Conservation (phyloP, 495 filamentous ascomycete genomes). For the Penicillium malachiteum region DNA sequence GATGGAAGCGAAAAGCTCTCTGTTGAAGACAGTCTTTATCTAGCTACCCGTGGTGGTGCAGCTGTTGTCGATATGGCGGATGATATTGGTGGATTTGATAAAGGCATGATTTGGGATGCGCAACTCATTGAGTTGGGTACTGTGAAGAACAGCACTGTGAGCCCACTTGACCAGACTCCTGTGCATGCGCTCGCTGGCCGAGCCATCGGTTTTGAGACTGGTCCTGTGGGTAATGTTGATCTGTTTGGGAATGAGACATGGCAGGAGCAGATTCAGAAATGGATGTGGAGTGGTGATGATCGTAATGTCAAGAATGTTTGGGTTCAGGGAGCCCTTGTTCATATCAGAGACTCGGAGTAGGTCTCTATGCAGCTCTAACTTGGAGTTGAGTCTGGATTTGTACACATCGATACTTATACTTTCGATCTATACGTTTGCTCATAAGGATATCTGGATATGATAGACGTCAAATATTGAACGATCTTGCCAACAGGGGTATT, state of each 20-base stretch:
- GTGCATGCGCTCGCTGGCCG: not conserved
- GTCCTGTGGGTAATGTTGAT: constrained; percentile 52
- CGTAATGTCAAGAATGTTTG: constrained; percentile 78
- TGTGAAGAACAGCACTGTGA: constrained; percentile 5
- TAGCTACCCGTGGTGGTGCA: constrained; percentile 81
- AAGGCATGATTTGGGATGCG: constrained; percentile 89
- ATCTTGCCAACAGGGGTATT: no score
- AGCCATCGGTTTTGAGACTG: constrained; percentile 10
- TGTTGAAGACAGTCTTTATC: constrained; percentile 84
- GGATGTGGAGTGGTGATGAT: constrained; percentile 88
- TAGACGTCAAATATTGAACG: no score
- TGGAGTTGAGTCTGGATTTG: no score
- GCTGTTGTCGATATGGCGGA: constrained; percentile 67
- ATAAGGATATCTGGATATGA: no score
- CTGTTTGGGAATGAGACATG: constrained; percentile 81
- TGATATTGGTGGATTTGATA: constrained; percentile 72
- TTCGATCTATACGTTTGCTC: no score
- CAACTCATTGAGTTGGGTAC: constrained; percentile 68
- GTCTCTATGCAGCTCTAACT: not conserved
- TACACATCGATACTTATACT: no score
- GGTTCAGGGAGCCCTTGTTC: constrained; percentile 68
- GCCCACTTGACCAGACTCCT: constrained; percentile 6
- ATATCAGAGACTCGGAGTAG: constrained; percentile 36
- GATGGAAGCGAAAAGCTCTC: constrained; percentile 55
- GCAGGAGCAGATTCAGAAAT: constrained; percentile 82